These are phyloP conservation scores for Crithidia mellificae DNA, from an alignment of 208 protist species.

Conservation along the genomic window DNA sequence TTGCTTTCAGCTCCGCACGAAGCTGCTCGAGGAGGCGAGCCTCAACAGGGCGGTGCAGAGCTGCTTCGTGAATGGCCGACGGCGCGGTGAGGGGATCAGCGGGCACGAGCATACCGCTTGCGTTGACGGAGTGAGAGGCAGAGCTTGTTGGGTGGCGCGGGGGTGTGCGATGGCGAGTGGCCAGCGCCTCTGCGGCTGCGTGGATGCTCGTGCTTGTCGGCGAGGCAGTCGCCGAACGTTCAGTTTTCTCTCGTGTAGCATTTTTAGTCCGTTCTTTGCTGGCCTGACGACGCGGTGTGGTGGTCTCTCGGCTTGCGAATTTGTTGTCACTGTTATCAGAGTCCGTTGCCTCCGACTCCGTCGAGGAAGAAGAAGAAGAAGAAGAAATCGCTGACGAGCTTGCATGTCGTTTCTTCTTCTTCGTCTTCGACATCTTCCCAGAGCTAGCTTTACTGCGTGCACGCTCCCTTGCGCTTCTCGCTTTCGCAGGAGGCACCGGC, in stretches of 20 bases:
- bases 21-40: conserved; percentile 28
- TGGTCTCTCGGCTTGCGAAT: background rate
- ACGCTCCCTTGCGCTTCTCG: no score
- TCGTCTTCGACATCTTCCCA: background rate
- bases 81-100: background rate
- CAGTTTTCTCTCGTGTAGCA: no score
- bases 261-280: no score
- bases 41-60: background rate
- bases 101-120: background rate
- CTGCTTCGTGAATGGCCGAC: background rate
- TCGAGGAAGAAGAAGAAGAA: no score
- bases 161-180: conserved; percentile 2
- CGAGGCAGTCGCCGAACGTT: background rate
- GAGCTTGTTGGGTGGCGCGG: background rate
- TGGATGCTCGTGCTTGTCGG: conserved; percentile 3
- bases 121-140: conserved; percentile 5
- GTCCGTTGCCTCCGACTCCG: background rate
- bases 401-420: background rate
- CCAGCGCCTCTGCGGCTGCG: conserved; percentile 4
- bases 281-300: background rate
- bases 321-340: background rate
- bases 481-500: background rate
- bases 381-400: no score
- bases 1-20: conserved; percentile 39
- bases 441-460: background rate